These are phyloP conservation scores for Cutaneotrichosporon sp. DNA, from an alignment of 1,284 basidiomycete species.

Conservation along the genomic window DNA sequence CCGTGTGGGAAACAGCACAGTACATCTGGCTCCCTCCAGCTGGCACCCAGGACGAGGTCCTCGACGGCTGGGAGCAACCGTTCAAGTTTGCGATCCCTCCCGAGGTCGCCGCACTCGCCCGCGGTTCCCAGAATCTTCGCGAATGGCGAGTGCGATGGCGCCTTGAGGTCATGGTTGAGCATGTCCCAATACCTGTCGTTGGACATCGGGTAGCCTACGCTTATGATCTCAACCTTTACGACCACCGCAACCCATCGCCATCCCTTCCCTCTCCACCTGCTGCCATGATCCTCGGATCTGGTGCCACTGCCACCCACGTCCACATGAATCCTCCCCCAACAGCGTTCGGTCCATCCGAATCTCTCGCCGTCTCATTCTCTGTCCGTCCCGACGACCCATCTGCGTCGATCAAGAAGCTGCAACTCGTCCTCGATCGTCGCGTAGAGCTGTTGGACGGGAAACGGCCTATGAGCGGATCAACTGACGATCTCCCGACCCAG, in stretches of 20 bases:
- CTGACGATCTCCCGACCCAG: not conserved
- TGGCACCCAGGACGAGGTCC: conserved; percentile 24
- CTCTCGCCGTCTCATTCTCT: conserved; percentile 30
- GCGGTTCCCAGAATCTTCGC: conserved; percentile 29
- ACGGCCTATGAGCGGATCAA: not conserved
- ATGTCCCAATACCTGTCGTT: conserved; percentile 42
- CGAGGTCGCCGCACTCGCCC: conserved; percentile 28
- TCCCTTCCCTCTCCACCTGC: conserved; percentile 36
- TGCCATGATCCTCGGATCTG: conserved; percentile 26
- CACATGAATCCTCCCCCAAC: conserved; percentile 33
- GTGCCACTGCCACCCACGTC: conserved; percentile 27
- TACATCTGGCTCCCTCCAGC: conserved; percentile 29
- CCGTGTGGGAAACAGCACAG: conserved; percentile 37
- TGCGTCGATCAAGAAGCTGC: conserved; percentile 31
- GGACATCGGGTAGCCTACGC: conserved; percentile 34
- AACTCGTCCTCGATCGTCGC: conserved; percentile 35
- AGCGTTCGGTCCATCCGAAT: conserved; percentile 39
- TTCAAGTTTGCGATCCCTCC: conserved; percentile 39
- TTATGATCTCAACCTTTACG: conserved; percentile 34
- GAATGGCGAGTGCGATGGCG: conserved; percentile 46
- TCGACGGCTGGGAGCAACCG: conserved; percentile 34
- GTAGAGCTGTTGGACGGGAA: conserved; percentile 25
- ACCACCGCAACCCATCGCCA: conserved; percentile 30
- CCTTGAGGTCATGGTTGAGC: conserved; percentile 40
- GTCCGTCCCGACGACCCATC: conserved; percentile 33